Base-by-base conservation (phyloP, 2,329 filamentous ascomycete species). In the Thyridium curvatum region DNA sequence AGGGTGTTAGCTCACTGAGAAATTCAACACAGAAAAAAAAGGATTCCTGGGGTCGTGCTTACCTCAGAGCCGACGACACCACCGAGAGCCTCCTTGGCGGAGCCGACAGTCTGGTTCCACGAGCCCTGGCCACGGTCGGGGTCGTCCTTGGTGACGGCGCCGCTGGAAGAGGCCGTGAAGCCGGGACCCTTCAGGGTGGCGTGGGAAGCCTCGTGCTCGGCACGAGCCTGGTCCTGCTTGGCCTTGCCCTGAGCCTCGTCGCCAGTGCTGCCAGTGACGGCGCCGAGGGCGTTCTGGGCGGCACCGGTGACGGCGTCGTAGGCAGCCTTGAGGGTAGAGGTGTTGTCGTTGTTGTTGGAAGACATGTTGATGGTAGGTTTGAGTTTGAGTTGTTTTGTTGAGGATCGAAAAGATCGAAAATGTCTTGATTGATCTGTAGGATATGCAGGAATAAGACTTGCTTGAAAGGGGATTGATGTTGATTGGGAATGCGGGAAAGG, bases 31-130 rank as follows among this genome's bases (percentile, higher is more conserved):
- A 10, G 21, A 10, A 26, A 26, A 6, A 26, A 10, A 6, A 26
- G 10, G 32, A 34, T n/a, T n/a, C n/a, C n/a, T n/a, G n/a, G n/a
- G n/a, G n/a, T n/a, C n/a, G n/a, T 10, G 35, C 64, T 48, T 57
- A 77, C 75, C 64, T 93, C 83, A 46, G 77, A 80, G 43, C 90
- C 91, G 18, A 91, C 49, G 5, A 91, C 52, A 14, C 82, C 81
- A 41, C 91, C 91, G 1, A 93, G 46, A 4, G 81, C 69, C 59
- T 96, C 87, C 70, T 96, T 96, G 32, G 82, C 82, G 1, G 84
- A 77, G 38, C 90, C 91, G n/a, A 90, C 56, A 5, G 88, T 94
- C 66, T 96, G 90, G 68, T 95, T 87, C 81, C 84, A 94, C 14
- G 74, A 72, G 32, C 91, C 90, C 14, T 77, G 59, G 16, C 72